phyloP scores from a whole-genome alignment of 352 stramenopile genomes.

The Phytophthora pisi region DNA sequence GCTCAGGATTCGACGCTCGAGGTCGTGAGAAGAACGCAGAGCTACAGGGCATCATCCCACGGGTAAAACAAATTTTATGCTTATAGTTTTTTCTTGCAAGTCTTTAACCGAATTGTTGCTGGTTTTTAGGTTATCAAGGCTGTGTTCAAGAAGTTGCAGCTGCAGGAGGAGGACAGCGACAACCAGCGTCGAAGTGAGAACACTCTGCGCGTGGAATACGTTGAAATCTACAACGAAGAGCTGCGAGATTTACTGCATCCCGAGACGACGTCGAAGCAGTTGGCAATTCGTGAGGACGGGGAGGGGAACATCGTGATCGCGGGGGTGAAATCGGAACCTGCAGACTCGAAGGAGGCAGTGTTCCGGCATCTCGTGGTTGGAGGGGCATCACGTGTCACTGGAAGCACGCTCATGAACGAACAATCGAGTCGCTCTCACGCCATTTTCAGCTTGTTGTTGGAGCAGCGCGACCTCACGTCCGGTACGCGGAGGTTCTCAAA shows the following conservation, averaged over 20 bases:
- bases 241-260: slow-evolving; percentile 94
- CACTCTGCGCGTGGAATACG: slow-evolving; percentile 93
- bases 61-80: slow-evolving; percentile 40
- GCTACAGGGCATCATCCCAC: slow-evolving; percentile 85
- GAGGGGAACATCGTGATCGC: slow-evolving; percentile 82
- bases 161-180: slow-evolving; percentile 39
- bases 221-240: slow-evolving; percentile 99
- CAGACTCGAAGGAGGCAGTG: slow-evolving; percentile 80
- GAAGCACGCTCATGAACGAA: slow-evolving; percentile 92
- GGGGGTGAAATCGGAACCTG: slow-evolving; percentile 83
- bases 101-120: slow-evolving; percentile 6
- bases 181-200: slow-evolving; percentile 61
- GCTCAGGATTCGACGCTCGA: slow-evolving; percentile 51
- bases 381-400: slow-evolving; percentile 78
- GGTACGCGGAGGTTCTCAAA: slow-evolving; percentile 78
- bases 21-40: slow-evolving; percentile 65
- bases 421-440: slow-evolving; percentile 90
- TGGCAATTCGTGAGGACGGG: slow-evolving; percentile 80
- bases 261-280: slow-evolving; percentile 77
- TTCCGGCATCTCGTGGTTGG: slow-evolving; percentile 84
- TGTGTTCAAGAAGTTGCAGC: slow-evolving; percentile 71
- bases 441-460: slow-evolving; percentile 90
- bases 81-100: background rate
- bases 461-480: slow-evolving; percentile 59
- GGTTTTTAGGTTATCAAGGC: slow-evolving; percentile 59